phyloP scores from a whole-genome alignment of 306 rosid species.

The Prunus armeniaca region DNA sequence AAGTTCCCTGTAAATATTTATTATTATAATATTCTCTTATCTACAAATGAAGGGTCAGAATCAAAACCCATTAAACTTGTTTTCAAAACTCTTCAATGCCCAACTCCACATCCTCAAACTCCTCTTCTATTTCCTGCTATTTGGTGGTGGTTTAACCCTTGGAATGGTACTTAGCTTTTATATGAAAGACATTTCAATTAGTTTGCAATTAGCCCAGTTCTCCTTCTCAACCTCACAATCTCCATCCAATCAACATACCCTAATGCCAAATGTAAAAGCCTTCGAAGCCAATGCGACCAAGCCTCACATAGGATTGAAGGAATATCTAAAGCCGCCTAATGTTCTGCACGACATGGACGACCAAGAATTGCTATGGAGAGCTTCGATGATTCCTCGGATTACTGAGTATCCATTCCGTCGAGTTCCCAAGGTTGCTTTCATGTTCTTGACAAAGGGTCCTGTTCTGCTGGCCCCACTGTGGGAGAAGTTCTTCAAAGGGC shows the following conservation, averaged over 20 bases:
- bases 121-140: conserved; percentile 40
- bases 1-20: not conserved
- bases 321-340: conserved; percentile 44
- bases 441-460: conserved; percentile 79
- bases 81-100: conserved; percentile 38
- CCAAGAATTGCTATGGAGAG: conserved; percentile 76
- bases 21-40: not conserved
- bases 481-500: conserved; percentile 77
- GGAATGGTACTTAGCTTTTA: conserved; percentile 50
- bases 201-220: conserved; percentile 53
- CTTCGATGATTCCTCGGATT: conserved; percentile 59
- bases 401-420: conserved; percentile 49
- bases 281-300: not conserved
- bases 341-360: conserved; percentile 70
- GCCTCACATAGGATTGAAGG: conserved; percentile 43
- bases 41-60: conserved; percentile 13
- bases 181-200: conserved; percentile 44
- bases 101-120: conserved; percentile 42
- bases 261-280: conserved; percentile 1
- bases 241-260: conserved; percentile 13
- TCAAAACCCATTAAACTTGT: conserved; percentile 22
- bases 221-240: conserved; percentile 36
- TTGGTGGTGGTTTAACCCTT: conserved; percentile 58
- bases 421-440: conserved; percentile 74
- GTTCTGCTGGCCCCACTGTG: conserved; percentile 74